These are phyloP conservation scores for Scutellaria minor DNA, from an alignment of 257 asterid genomes.

Conservation along the genomic window DNA sequence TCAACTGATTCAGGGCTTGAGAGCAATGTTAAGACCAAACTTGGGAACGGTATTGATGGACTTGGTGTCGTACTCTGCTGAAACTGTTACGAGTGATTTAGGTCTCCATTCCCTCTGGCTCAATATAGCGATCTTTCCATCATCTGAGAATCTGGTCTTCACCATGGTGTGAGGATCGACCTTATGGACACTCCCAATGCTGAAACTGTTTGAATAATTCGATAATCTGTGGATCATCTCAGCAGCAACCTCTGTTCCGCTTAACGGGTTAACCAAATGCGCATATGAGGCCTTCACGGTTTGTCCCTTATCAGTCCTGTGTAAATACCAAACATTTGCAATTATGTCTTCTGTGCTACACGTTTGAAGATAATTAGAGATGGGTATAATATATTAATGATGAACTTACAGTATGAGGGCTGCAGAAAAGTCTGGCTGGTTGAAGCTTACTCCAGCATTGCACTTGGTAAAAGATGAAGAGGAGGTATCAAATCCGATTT, in stretches of 20 bases:
- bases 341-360: not conserved
- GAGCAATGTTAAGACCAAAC: constrained; percentile 72
- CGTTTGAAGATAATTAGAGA: constrained; percentile 4
- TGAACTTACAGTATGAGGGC: constrained; percentile 62
- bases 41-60: constrained; percentile 53
- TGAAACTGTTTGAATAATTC: constrained; percentile 61
- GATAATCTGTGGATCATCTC: constrained; percentile 80
- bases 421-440: constrained; percentile 75
- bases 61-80: constrained; percentile 83
- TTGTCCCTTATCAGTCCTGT: constrained; percentile 81
- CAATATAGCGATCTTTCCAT: constrained; percentile 68
- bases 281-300: constrained; percentile 77
- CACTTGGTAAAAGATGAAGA: constrained; percentile 76
- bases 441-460: constrained; percentile 82
- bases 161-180: constrained; percentile 62
- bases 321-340: constrained; percentile 5
- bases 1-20: constrained; percentile 65
- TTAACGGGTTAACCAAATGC: constrained; percentile 56
- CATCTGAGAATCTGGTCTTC: constrained; percentile 72
- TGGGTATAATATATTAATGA: not conserved
- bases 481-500: constrained; percentile 73
- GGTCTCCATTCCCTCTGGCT: constrained; percentile 89
- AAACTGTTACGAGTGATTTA: constrained; percentile 69
- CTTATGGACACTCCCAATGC: constrained; percentile 69
- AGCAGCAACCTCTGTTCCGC: constrained; percentile 78